Percentiles rank a stretch among this genome's conserved stretches.
Evolutionary conservation across 441 rosid genomes (phyloP).

Genomic region (Arabidopsis lyrata): DNA sequence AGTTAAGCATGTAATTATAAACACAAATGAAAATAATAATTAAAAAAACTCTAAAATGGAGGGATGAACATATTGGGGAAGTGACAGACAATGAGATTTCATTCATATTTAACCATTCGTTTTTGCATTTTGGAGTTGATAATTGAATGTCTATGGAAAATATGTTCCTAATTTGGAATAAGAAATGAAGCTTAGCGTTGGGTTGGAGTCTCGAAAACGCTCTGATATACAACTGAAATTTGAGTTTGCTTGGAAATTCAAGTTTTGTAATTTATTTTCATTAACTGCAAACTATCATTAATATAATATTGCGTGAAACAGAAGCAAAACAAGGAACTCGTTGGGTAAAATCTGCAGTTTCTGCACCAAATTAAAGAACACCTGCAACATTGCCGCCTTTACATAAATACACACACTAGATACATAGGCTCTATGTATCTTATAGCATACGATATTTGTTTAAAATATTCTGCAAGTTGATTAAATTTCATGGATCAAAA

Average conservation of each 20-base stretch:
- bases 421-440: constrained; percentile 21
- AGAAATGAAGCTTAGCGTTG: background rate
- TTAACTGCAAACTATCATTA: constrained; percentile 18
- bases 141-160: no score
- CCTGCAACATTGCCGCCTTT: constrained; percentile 45
- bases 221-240: background rate
- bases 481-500: background rate
- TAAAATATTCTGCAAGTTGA: constrained; percentile 21
- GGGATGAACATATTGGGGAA: background rate
- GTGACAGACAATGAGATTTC: no score
- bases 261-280: background rate
- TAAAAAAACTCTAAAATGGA: background rate
- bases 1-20: no score
- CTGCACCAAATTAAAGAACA: constrained; percentile 49
- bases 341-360: constrained; percentile 42
- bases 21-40: no score
- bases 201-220: background rate
- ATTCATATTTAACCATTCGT: no score
- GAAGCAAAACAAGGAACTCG: constrained; percentile 42
- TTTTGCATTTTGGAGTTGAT: no score
- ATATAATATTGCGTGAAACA: constrained; percentile 42
- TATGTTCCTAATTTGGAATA: background rate
- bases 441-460: background rate
- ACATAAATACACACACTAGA: constrained; percentile 31
- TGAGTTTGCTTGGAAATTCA: constrained; percentile 8